Evolutionary conservation across 2,329 filamentous ascomycete species (phyloP).

Genomic region (Dissoconium aciculare): DNA sequence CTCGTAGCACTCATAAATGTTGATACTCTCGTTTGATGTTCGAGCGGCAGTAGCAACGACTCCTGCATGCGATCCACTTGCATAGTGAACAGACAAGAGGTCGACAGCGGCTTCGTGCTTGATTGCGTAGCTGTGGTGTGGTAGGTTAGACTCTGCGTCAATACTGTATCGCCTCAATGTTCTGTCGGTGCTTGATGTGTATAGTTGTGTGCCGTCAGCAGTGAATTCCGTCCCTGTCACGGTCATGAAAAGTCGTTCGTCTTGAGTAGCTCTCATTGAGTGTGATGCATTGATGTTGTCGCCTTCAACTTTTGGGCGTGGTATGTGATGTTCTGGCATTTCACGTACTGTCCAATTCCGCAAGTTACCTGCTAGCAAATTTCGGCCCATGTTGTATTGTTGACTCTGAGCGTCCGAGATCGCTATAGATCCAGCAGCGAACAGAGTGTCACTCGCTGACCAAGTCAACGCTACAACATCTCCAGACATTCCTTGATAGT

Average conservation of each 20-base stretch:
- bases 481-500: constrained; percentile 43
- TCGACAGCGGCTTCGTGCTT: constrained; percentile 36
- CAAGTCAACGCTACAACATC: constrained; percentile 44
- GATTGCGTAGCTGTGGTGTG: constrained; percentile 17
- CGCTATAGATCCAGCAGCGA: constrained; percentile 43
- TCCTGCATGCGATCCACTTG: constrained; percentile 16
- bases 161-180: constrained; percentile 29
- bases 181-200: constrained; percentile 39
- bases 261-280: constrained; percentile 35
- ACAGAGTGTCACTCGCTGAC: constrained; percentile 38
- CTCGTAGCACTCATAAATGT: constrained; percentile 9
- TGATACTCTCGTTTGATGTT: constrained; percentile 9
- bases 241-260: constrained; percentile 40
- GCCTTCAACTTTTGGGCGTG: constrained; percentile 24
- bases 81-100: constrained; percentile 33
- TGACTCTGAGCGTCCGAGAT: constrained; percentile 41
- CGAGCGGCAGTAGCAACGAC: constrained; percentile 13
- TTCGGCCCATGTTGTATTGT: constrained; percentile 45
- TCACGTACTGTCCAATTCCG: constrained; percentile 32
- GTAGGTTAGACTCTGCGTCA: constrained; percentile 4
- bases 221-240: constrained; percentile 42
- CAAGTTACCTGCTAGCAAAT: constrained; percentile 40
- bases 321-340: constrained; percentile 38
- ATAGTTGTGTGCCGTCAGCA: constrained; percentile 18
- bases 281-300: constrained; percentile 29